Percentiles rank a stretch among this genome's conserved stretches.
These are phyloP conservation scores for Lunularia cruciata DNA, from an alignment of 225 moss, liverwort and hornwort species.

Conservation along the genomic window DNA sequence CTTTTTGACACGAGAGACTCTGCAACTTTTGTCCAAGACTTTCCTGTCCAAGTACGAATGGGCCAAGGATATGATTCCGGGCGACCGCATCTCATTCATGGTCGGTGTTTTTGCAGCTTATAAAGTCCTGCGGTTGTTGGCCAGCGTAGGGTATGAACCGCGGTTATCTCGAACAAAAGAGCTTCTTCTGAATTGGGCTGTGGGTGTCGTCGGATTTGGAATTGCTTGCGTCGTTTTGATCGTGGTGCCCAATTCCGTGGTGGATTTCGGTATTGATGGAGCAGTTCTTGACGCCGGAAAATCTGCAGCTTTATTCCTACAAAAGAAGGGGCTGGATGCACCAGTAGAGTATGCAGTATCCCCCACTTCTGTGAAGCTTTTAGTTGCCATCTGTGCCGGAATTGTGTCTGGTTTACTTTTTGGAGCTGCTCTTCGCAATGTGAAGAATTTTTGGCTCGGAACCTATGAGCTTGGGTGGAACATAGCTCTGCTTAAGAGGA, in stretches of 20 bases:
- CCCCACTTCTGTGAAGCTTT: conserved; percentile 20
- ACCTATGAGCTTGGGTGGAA: conserved; percentile 34
- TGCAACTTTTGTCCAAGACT: conserved; percentile 2
- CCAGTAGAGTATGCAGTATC: conserved; percentile 15
- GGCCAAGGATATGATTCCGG: conserved; percentile 23
- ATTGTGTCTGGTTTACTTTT: conserved; percentile 29
- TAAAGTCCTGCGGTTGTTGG: conserved; percentile 32
- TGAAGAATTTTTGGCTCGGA: conserved; percentile 35
- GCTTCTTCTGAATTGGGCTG: conserved; percentile 21
- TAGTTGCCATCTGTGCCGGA: conserved; percentile 19
- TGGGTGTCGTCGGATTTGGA: conserved; percentile 24
- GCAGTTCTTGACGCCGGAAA: conserved; percentile 23
- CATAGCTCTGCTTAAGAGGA: conserved; percentile 28
- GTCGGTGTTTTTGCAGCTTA: conserved; percentile 25
- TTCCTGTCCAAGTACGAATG: conserved; percentile 21
- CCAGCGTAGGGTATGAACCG: conserved; percentile 30
- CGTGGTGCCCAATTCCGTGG: conserved; percentile 11
- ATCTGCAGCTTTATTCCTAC: conserved; percentile 23
- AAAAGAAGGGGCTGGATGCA: conserved; percentile 26
- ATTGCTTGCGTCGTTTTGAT: conserved; percentile 18
- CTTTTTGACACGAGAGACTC: conserved; percentile 30
- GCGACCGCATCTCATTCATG: conserved; percentile 37
- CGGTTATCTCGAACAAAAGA: conserved; percentile 27
- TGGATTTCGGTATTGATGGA: conserved; percentile 41
- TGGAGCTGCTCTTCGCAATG: conserved; percentile 27